Base-by-base conservation (phyloP, 805 yeast species). In the Barnettozyma wickerhamii region DNA sequence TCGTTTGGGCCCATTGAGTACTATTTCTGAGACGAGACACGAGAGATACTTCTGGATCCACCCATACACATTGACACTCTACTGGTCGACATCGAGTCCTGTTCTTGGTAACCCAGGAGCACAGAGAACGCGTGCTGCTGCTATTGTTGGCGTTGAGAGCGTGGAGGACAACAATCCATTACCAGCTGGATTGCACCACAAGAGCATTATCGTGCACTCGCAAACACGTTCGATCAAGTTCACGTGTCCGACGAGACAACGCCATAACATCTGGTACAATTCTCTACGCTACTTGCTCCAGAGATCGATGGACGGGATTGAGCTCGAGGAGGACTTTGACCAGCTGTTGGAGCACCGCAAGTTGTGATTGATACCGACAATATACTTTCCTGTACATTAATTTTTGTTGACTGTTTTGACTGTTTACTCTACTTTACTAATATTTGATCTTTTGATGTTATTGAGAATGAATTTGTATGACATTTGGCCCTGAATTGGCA, bases 1-100 rank as follows among this genome's bases (percentile, higher is more conserved):
- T 43, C 78, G 79, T 46, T 63, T 84, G 39, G 90, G 90, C 2
- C 83, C 89, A 13, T 68, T 86, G 37, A 81, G 87, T 29, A 62
- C 71, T 7, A 72, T 87, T 17, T 75, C 91, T 0, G 93, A 88
- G 37, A 75, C 76, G 31, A 75, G 96, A 45, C 99, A 91, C 57
- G 93, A 84, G 56, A 74, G 97, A 49, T 91, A 78, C 65, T 91
- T 91, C 72, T 93, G 98, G 98, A 77, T 93, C 33, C 95, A 91
- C 63, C 98, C 99, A 4, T 90, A 90, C 62, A 83, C 93, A 7
- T 65, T 88, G 68, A 87, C 96, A 0, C 68, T 91, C 35, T 89
- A 87, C 62, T 91, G 99, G 99, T 81, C 91, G 4, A 72, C 75
- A 5, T 71, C 79, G 10, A 86, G 85, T 55, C 97, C 97, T 1